Evolutionary conservation across 805 yeast genomes (phyloP), one percentile per base, ranked within the genome.

Genomic region (Hanseniaspora occidentalis): DNA sequence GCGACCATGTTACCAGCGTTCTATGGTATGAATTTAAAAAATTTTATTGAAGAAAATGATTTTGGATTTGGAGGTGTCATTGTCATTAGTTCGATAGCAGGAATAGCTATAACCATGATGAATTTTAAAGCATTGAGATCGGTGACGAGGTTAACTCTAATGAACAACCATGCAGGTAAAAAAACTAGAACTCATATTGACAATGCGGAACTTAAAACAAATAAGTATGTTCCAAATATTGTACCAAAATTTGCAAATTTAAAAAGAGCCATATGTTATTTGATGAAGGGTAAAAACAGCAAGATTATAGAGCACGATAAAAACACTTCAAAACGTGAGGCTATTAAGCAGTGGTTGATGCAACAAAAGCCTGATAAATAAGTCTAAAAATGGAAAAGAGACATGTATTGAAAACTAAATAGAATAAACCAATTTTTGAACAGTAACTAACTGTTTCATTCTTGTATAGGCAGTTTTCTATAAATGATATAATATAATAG

Each of bases 1-100:
- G 95, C 94, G 1, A 80, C 95, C 1, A 62, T 84, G 17, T 50
- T 84, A 1, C 95, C 96, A 2, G 94, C 94, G 6, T 78, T 86
- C 50, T 88, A 84, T 52, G 95, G 95, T 25, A 83, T 83, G 94
- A 83, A 83, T 52, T 62, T 83, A 50, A 79, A 79, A 46, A 83
- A 83, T 50, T 82, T 77, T 51, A 74, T 82, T 4, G 94, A 83
- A 55, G 84, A 79, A 4, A 73, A 82, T 1, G 51, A 63, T 26
- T 52, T 60, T 31, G 92, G 92, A 0, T 83, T 83, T 57, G 75
- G 70, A 0, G 62, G 67, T 1, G 78, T 81, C 4, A 66, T 79
- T 2, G 54, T 57, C 0, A 41, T 73, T 4, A 77, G 85, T 9
- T 48, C 74, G 2, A 11, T 74, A 0, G 67, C 71, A 44, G 92